Conservation (phyloP, 1,284 basidiomycete species). For the Cutaneotrichosporon cutaneum region DNA sequence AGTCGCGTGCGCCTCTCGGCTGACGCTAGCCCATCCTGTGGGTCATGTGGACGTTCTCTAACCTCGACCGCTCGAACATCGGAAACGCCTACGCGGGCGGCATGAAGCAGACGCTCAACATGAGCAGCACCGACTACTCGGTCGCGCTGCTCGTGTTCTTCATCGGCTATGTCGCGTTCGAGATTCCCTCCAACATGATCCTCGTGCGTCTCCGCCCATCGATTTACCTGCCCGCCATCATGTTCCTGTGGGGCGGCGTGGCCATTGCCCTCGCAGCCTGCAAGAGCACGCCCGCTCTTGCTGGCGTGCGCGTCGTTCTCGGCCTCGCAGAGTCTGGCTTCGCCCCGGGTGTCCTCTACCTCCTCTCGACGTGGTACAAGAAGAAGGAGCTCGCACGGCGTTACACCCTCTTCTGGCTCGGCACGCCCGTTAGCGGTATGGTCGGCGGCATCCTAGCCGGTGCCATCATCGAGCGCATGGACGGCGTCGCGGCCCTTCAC, state of each 20-base stretch:
- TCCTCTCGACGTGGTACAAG: constrained; percentile 32
- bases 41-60: constrained; percentile 27
- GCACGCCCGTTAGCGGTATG: constrained; percentile 26
- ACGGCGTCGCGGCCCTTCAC: constrained; percentile 12
- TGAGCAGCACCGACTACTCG: constrained; percentile 20
- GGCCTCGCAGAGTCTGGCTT: constrained; percentile 36
- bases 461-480: constrained; percentile 24
- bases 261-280: constrained; percentile 18
- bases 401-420: constrained; percentile 26
- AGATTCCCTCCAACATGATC: constrained; percentile 35
- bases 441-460: constrained; percentile 37
- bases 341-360: constrained; percentile 34
- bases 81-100: constrained; percentile 28
- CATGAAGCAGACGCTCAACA: constrained; percentile 14
- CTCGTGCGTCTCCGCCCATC: constrained; percentile 27
- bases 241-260: constrained; percentile 28
- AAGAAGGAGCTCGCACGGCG: constrained; percentile 32
- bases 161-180: constrained; percentile 19
- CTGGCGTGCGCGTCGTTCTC: constrained; percentile 29
- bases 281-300: constrained; percentile 16
- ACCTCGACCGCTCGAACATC: constrained; percentile 23
- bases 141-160: constrained; percentile 20
- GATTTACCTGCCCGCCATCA: constrained; percentile 31
- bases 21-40: constrained; percentile 21
- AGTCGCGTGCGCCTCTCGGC: neutral